A percentile compares a stretch with the other conserved stretches of the same genome.
Conservation (phyloP, 768 basidiomycete species). For the Paxillus rubicundulus region DNA sequence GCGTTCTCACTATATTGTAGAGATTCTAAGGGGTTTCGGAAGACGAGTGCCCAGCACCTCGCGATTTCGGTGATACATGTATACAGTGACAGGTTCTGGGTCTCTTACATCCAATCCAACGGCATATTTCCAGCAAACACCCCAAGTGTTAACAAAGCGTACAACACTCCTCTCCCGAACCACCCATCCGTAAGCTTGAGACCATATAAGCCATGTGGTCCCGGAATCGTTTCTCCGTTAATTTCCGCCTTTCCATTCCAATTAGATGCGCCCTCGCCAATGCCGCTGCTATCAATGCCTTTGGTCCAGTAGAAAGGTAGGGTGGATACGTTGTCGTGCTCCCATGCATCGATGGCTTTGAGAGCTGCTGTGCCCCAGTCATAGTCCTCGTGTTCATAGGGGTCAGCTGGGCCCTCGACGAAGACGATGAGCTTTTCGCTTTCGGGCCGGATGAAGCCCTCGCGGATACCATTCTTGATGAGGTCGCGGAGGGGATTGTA, state of each 20-base stretch:
- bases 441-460: slow-evolving; percentile 69
- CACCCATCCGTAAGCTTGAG: slow-evolving; percentile 26
- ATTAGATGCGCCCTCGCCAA: slow-evolving; percentile 1
- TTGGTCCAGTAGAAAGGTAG: slow-evolving; percentile 52
- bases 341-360: slow-evolving; percentile 62
- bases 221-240: slow-evolving; percentile 17
- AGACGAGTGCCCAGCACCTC: too few relatives aligned
- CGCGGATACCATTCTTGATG: slow-evolving; percentile 60
- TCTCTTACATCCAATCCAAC: too few relatives aligned
- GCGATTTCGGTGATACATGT: too few relatives aligned
- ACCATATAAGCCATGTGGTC: slow-evolving; percentile 18
- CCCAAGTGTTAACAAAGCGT: too few relatives aligned
- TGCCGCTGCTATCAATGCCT: slow-evolving; percentile 34
- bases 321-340: slow-evolving; percentile 29
- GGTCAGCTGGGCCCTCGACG: slow-evolving; percentile 66
- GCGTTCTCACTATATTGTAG: too few relatives aligned
- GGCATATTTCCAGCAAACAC: too few relatives aligned
- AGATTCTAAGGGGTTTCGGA: too few relatives aligned
- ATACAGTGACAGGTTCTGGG: too few relatives aligned
- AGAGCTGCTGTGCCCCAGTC: slow-evolving; percentile 80
- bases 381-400: slow-evolving; percentile 51
- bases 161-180: slow-evolving; percentile 23
- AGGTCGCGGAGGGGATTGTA: slow-evolving; percentile 81
- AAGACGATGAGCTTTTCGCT: slow-evolving; percentile 68
- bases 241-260: slow-evolving; percentile 19